Evolutionary conservation across 2,329 filamentous ascomycete genomes (phyloP).

Genomic region (Meredithiella fracta): DNA sequence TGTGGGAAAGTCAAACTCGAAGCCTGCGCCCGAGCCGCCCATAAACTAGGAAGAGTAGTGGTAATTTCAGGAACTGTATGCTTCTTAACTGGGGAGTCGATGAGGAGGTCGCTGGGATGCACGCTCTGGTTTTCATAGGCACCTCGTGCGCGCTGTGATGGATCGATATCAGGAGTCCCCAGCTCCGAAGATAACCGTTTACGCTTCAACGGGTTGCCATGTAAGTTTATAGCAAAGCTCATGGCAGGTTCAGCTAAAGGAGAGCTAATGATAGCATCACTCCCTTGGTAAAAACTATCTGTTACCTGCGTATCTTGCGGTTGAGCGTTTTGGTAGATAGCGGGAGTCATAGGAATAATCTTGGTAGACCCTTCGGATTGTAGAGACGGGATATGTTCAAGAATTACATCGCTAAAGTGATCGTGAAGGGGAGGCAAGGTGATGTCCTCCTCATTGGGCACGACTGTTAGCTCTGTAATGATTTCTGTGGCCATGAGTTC

Average conservation of each 20-base stretch:
- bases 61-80: background rate
- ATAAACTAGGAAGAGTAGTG: background rate
- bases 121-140: background rate
- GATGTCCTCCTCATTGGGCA: no score
- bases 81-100: background rate
- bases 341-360: background rate
- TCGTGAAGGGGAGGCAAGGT: no score
- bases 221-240: background rate
- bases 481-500: no score
- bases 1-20: slow-evolving; percentile 5
- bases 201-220: slow-evolving; percentile 4
- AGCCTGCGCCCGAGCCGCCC: background rate
- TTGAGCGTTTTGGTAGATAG: background rate
- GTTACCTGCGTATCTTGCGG: background rate
- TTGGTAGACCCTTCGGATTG: no score
- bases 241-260: slow-evolving; percentile 10
- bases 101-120: background rate
- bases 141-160: background rate
- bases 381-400: no score
- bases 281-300: background rate
- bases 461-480: no score
- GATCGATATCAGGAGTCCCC: background rate
- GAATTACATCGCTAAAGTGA: no score
- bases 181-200: slow-evolving; percentile 1
- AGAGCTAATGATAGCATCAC: slow-evolving; percentile 10